Evolutionary conservation across 2,329 filamentous ascomycete species (phyloP).

Genomic region (Neonectria faginata): DNA sequence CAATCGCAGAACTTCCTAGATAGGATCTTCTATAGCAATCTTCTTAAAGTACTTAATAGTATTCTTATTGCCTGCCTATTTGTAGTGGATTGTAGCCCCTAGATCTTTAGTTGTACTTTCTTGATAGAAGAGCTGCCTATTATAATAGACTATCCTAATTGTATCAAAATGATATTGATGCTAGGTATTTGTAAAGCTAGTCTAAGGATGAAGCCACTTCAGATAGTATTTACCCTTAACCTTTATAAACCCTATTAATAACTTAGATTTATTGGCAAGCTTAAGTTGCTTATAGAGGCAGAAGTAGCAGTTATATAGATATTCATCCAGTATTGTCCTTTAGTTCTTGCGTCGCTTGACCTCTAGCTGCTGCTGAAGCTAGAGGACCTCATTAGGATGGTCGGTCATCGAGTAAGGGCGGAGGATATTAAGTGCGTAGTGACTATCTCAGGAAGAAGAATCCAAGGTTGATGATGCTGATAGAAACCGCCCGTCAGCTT

Average conservation of each 20-base stretch:
- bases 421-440: no score
- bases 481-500: no score
- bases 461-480: no score
- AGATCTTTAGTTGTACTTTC: slow-evolving; percentile 16
- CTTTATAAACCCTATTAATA: slow-evolving; percentile 23
- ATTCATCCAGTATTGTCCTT: slow-evolving; percentile 31
- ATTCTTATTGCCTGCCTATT: slow-evolving; percentile 1
- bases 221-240: slow-evolving; percentile 39
- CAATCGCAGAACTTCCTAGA: slow-evolving; percentile 9
- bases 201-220: slow-evolving; percentile 35
- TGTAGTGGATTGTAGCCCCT: neutral
- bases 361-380: no score
- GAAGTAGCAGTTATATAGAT: slow-evolving; percentile 35
- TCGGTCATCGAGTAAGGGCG: no score
- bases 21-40: neutral
- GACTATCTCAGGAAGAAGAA: no score
- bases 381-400: no score
- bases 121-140: slow-evolving; percentile 30
- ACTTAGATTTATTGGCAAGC: slow-evolving; percentile 18
- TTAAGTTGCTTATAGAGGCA: slow-evolving; percentile 27
- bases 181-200: slow-evolving; percentile 21
- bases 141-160: slow-evolving; percentile 21
- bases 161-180: slow-evolving; percentile 29
- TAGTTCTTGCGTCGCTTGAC: slow-evolving; percentile 31
- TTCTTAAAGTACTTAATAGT: neutral